These are phyloP conservation scores for Alternaria triticimaculans DNA, from an alignment of 2,329 filamentous ascomycete species.

Conservation along the genomic window DNA sequence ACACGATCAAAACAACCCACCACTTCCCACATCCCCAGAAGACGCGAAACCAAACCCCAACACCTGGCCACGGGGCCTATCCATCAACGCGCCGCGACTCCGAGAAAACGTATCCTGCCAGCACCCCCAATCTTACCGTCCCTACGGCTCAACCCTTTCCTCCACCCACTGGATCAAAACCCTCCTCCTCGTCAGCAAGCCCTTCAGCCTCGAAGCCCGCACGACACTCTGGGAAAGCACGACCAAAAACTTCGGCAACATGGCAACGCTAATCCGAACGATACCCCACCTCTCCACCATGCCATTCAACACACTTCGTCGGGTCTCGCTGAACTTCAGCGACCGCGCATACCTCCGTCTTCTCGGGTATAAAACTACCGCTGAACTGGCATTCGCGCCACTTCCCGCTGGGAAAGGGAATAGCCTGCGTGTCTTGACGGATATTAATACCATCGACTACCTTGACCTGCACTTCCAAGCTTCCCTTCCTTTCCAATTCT, in stretches of 20 bases:
- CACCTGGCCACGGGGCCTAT: not conserved
- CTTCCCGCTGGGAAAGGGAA: not conserved
- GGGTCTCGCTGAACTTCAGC: not conserved
- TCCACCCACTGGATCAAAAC: not conserved
- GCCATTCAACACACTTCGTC: not conserved
- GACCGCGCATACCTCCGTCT: not conserved
- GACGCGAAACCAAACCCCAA: rapidly evolving
- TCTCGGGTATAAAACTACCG: not conserved
- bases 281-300: not conserved
- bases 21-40: not conserved
- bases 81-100: not conserved
- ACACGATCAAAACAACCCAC: not conserved
- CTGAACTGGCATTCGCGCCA: not conserved
- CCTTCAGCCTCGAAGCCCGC: not conserved
- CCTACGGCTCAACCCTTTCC: not conserved
- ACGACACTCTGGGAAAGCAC: not conserved
- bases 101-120: not conserved
- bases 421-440: rapidly evolving
- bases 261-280: not conserved
- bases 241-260: not conserved
- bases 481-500: rapidly evolving
- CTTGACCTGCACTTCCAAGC: not conserved
- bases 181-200: not conserved
- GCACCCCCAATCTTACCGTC: not conserved
- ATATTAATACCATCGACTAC: rapidly evolving